These are phyloP conservation scores for Monilinia vaccinii-corymbosi DNA, from an alignment of 2,329 filamentous ascomycete species.

Conservation along the genomic window DNA sequence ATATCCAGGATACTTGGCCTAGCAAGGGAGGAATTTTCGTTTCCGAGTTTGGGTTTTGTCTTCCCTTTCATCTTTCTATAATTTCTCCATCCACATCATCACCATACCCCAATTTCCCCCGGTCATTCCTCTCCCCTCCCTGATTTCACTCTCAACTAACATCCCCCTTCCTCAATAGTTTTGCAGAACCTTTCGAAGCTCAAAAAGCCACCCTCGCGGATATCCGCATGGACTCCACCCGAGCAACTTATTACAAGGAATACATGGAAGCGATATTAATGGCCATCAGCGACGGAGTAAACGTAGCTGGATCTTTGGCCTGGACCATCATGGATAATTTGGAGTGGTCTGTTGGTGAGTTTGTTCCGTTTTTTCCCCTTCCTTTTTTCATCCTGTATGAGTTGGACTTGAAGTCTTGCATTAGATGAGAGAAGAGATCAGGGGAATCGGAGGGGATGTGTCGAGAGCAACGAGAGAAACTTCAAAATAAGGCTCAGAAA, in stretches of 20 bases:
- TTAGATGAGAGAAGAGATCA: no score
- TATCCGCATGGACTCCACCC: slow-evolving; percentile 70
- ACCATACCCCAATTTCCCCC: not conserved
- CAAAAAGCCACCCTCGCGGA: slow-evolving; percentile 18
- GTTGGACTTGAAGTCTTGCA: no score
- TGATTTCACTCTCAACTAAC: not conserved
- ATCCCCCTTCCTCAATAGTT: not conserved
- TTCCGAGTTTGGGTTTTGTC: slow-evolving; percentile 20
- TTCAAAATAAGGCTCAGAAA: no score
- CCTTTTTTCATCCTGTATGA: no score
- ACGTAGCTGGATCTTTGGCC: slow-evolving; percentile 74
- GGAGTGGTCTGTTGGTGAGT: slow-evolving; percentile 33
- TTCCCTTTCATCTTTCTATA: not conserved
- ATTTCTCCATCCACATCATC: not conserved
- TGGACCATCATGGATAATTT: slow-evolving; percentile 68
- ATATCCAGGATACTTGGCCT: slow-evolving; percentile 24
- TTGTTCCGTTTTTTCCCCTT: not conserved
- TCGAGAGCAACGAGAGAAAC: no score
- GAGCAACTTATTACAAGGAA: slow-evolving; percentile 64
- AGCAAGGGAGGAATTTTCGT: slow-evolving; percentile 20
- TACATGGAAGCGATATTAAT: slow-evolving; percentile 60
- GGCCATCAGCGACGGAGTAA: slow-evolving; percentile 68
- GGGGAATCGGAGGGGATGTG: no score
- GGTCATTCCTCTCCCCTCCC: not conserved
- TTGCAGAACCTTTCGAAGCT: slow-evolving; percentile 22